phyloP scores from a whole-genome alignment of 768 basidiomycete species.

The Fomitopsis pulvina region DNA sequence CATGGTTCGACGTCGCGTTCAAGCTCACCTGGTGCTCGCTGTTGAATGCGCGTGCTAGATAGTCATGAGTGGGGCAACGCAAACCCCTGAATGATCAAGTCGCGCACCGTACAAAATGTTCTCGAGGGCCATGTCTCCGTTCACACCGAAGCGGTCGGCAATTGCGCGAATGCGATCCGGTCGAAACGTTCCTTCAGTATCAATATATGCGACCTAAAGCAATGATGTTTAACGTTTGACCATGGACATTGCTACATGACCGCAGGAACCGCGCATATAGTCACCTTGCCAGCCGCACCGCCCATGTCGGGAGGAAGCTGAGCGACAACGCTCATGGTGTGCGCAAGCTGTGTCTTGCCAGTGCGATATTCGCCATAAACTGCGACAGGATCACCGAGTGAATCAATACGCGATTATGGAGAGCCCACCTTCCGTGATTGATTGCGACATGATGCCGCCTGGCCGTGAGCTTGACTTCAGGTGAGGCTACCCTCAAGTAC shows the following conservation, averaged over 20 bases:
- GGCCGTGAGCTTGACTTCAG: too few species aligned
- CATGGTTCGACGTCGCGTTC: background rate
- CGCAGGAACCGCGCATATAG: conserved; percentile 1
- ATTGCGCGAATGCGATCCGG: conserved; percentile 90
- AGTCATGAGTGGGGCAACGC: conserved; percentile 2
- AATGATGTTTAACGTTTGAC: background rate
- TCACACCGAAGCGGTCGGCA: conserved; percentile 92
- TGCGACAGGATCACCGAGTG: conserved; percentile 20
- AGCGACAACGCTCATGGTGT: conserved; percentile 88
- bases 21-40: conserved; percentile 80
- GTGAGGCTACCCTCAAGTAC: too few species aligned
- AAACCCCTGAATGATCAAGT: background rate
- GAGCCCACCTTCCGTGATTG: conserved; percentile 77
- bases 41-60: conserved; percentile 78
- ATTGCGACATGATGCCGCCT: conserved; percentile 91
- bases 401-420: background rate
- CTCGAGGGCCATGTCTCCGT: conserved; percentile 78
- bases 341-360: conserved; percentile 92
- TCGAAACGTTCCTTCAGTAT: conserved; percentile 93
- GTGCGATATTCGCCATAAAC: conserved; percentile 97
- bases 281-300: conserved; percentile 83
- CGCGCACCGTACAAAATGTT: conserved; percentile 81
- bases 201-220: conserved; percentile 79
- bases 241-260: background rate
- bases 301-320: conserved; percentile 89